Percentiles rank a stretch among this genome's conserved stretches.
phyloP scores from a whole-genome alignment of 805 yeast species.

The Candida sanyiensis region DNA sequence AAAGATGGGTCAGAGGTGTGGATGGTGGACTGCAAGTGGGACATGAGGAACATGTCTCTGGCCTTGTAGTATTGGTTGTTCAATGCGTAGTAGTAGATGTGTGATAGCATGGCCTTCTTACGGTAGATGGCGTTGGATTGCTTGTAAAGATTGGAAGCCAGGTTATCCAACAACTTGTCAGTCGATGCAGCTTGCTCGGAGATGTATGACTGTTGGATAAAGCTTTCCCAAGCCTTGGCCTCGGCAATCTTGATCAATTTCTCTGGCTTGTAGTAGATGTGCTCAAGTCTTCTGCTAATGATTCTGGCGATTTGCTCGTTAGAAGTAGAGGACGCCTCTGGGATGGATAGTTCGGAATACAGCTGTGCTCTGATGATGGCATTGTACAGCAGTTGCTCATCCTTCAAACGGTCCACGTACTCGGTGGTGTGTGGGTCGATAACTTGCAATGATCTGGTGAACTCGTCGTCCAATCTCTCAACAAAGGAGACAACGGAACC shows the following conservation, averaged over 20 bases:
- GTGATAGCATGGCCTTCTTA: conserved; percentile 77
- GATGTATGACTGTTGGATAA: conserved; percentile 30
- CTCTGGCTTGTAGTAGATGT: conserved; percentile 86
- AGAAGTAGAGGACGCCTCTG: conserved; percentile 24
- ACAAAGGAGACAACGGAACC: conserved; percentile 85
- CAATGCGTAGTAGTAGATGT: conserved; percentile 87
- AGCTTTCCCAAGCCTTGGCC: conserved; percentile 62
- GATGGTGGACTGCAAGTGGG: conserved; percentile 79
- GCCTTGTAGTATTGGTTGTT: conserved; percentile 80
- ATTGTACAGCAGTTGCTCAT: conserved; percentile 72
- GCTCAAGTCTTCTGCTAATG: conserved; percentile 80
- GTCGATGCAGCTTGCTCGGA: conserved; percentile 35
- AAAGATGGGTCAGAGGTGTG: conserved; percentile 78
- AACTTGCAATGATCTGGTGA: conserved; percentile 76
- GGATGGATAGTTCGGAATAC: conserved; percentile 65
- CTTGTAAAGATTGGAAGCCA: conserved; percentile 59
- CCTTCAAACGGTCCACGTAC: conserved; percentile 83
- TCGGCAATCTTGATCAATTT: conserved; percentile 67
- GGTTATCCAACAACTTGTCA: conserved; percentile 53
- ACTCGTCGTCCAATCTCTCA: conserved; percentile 94
- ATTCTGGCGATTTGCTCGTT: conserved; percentile 63
- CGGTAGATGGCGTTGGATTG: conserved; percentile 66
- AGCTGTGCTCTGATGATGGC: conserved; percentile 80
- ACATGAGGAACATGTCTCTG: conserved; percentile 79
- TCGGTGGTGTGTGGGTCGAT: conserved; percentile 95